Evolutionary conservation across 441 rosid species (phyloP), one percentile per base, ranked within the genome.

Genomic region (Cnidoscolus chayamansa): DNA sequence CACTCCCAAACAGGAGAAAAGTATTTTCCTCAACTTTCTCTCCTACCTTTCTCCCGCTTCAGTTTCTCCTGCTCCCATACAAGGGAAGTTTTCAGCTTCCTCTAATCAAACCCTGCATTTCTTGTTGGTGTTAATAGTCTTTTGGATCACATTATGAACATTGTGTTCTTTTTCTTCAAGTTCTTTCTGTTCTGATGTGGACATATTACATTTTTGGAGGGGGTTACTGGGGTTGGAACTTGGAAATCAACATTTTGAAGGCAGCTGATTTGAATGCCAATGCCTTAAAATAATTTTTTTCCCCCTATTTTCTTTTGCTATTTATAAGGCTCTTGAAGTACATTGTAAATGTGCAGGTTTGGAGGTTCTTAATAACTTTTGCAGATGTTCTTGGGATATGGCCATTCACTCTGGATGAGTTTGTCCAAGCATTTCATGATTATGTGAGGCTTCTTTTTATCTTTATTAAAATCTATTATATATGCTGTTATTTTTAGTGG

Each of bases 321-420:
- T 63, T 70, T 47, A 15, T 16, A 10, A 72, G 69, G 19, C 15
- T 32, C 60, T 43, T 68, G 43, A 74, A 32, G 31, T 72, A 65
- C 64, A 75, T 68, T 72, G 58, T 63, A 43, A 76, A 70, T 51
- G 58, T 85, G 5, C 71, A 92, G 98, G 92, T 86, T 30, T 93
- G 98, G 98, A 89, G 90, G 77, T 93, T 93, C 84, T 78, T 93
- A 78, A 88, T 90, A 71, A 86, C 90, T 66, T 93, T 93, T 71
- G 82, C 89, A 0, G 98, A 93, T 48, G 81, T 90, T 77, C 90
- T 93, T 76, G 92, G 88, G 73, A 81, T 93, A 69, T 93, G 98
- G 98, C 95, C 98, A 55, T 93, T 93, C 81, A 93, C 95, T 31
- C 72, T 92, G 69, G 96, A 92, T 83, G 96, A 92, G 87, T 88